These are phyloP conservation scores for Martiniozyma asiatica DNA, from an alignment of 1,139 yeast genomes.

Conservation along the genomic window DNA sequence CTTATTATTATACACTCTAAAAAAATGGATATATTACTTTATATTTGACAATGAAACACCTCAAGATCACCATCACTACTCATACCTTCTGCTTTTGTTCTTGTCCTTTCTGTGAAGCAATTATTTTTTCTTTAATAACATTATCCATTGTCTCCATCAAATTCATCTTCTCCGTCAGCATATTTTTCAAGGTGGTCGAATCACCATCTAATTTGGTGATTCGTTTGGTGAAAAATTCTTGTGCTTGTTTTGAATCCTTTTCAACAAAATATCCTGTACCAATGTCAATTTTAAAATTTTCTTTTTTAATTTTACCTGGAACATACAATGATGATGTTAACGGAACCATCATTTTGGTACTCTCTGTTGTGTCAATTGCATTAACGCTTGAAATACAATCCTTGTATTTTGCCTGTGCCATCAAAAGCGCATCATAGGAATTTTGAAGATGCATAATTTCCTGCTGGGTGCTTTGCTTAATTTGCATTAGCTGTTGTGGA, in stretches of 20 bases:
- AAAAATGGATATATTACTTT: too few species aligned
- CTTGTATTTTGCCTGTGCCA: slow-evolving; percentile 72
- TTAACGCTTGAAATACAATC: slow-evolving; percentile 72
- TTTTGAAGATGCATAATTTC: slow-evolving; percentile 80
- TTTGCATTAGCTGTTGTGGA: slow-evolving; percentile 75
- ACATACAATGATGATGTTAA: slow-evolving; percentile 80
- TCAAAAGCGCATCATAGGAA: slow-evolving; percentile 70
- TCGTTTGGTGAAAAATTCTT: slow-evolving; percentile 62
- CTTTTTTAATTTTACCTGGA: slow-evolving; percentile 61
- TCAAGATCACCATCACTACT: too few species aligned
- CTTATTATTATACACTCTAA: too few species aligned
- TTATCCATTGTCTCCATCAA: slow-evolving; percentile 39
- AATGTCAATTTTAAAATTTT: slow-evolving; percentile 76
- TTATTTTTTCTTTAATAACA: slow-evolving; percentile 30
- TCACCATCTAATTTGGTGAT: slow-evolving; percentile 64
- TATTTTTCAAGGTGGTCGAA: slow-evolving; percentile 58
- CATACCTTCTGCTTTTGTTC: too few species aligned
- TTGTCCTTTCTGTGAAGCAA: slow-evolving; percentile 9
- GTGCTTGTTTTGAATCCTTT: slow-evolving; percentile 57
- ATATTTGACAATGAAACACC: too few species aligned
- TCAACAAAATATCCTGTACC: slow-evolving; percentile 96
- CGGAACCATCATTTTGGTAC: slow-evolving; percentile 62
- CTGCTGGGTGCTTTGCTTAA: slow-evolving; percentile 73
- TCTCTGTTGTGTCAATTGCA: slow-evolving; percentile 30
- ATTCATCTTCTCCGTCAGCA: slow-evolving; percentile 56